Base-by-base conservation (phyloP, 2,329 filamentous ascomycete species). In the Fusarium albidum region DNA sequence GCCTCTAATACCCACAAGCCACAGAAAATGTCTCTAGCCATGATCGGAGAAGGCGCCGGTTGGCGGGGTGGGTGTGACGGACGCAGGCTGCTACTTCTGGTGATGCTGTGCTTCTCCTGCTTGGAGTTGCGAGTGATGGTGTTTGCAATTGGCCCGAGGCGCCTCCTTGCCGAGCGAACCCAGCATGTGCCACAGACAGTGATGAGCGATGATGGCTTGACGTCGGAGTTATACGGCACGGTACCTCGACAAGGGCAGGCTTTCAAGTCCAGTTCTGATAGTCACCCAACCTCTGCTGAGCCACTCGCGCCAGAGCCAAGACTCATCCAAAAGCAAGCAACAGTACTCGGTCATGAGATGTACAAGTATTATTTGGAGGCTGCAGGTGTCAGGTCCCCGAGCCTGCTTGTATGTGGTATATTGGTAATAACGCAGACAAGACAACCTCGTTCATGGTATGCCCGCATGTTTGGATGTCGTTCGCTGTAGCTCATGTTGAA, bases 401-500 rank as follows among this genome's bases (percentile, higher is more conserved):
- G 32, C 26, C 42, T 57, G 35, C 42, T 41, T 39, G 44, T 35
- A 38, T 17, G 45, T 53, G 40, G 43, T 53, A 49, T 49, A 49
- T 31, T 26, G 38, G 41, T 51, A 42, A 44, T 41, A 32, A 49
- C 43, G 41, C 50, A 50, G 45, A 49, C 33, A 47, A 54, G 31
- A 46, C 46, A 37, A 28, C n/a, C 35, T 54, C 37, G 35, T 35
- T 49, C 41, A 26, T 49, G 37, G 35, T 41, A 41, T 63, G 37
- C 29, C 46, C 38, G 40, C 34, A 47, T 48, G 40, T 49, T 38
- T 40, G 37, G 37, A 37, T 37, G 49, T 44, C 52, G 56, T 60
- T 60, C 59, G 56, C 55, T 58, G 50, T 68, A 70, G 69, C 69
- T 68, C 70, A 72, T 71, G 70, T 72, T 69, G 68, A 72, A 72